These are phyloP conservation scores for Apiotrichum montevideense DNA, from an alignment of 1,284 basidiomycete species.

Conservation along the genomic window DNA sequence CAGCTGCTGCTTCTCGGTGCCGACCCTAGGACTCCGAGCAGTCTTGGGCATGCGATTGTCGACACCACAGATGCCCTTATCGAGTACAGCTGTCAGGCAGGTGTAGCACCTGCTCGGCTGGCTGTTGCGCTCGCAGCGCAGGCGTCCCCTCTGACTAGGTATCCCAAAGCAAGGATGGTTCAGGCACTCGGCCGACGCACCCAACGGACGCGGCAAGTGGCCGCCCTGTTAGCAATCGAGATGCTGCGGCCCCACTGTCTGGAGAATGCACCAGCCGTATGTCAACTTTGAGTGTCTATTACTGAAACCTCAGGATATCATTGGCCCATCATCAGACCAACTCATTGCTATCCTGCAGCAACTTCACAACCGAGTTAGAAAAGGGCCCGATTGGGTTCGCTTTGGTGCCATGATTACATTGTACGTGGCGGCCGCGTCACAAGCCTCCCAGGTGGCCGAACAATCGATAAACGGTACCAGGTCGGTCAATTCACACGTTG, in stretches of 20 bases:
- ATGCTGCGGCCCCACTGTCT: neutral
- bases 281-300: neutral
- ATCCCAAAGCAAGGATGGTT: neutral
- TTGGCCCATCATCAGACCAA: neutral
- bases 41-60: neutral
- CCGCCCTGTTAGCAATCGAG: neutral
- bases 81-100: no score
- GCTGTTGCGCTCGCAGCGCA: neutral
- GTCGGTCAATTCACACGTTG: neutral
- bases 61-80: neutral
- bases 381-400: neutral
- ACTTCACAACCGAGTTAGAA: neutral
- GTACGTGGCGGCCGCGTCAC: neutral
- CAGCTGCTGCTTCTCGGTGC: neutral
- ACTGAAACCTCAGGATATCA: neutral
- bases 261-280: neutral
- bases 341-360: neutral
- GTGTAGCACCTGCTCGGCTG: no score
- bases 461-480: neutral
- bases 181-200: neutral
- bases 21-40: neutral
- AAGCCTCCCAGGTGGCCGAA: neutral
- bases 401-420: neutral
- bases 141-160: neutral
- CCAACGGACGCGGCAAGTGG: neutral